Conservation (phyloP, 352 stramenopile species). For the Thalassiosira pacifica region DNA sequence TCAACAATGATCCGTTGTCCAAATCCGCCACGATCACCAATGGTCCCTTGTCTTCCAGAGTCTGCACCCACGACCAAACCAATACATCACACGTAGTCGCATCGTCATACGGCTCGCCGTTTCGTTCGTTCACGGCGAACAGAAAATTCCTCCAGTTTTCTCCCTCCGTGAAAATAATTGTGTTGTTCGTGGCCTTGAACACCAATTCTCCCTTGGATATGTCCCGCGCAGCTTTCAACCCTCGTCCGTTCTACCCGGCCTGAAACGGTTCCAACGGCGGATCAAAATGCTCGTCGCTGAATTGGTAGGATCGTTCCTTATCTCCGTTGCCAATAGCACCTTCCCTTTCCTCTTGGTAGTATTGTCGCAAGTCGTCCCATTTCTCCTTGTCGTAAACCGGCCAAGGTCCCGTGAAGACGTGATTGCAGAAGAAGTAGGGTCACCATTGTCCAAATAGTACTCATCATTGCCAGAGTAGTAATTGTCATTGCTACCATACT, state of each 20-base stretch:
- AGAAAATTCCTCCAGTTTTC: conserved; percentile 57
- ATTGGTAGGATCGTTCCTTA: conserved; percentile 37
- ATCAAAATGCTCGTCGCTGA: conserved; percentile 21
- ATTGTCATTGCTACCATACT: neutral
- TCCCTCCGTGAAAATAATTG: conserved; percentile 47
- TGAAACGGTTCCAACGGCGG: conserved; percentile 45
- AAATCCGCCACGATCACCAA: conserved; percentile 50
- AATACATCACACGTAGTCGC: conserved; percentile 47
- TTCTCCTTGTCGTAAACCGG: conserved; percentile 21
- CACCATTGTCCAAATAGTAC: neutral
- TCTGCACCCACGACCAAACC: conserved; percentile 57
- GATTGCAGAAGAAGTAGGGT: conserved; percentile 42
- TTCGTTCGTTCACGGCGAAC: conserved; percentile 43
- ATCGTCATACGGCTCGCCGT: conserved; percentile 25
- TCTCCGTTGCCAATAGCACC: conserved; percentile 43
- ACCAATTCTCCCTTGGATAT: conserved; percentile 63
- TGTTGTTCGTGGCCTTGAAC: conserved; percentile 67
- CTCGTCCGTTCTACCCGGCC: conserved; percentile 51
- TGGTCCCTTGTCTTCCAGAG: conserved; percentile 33
- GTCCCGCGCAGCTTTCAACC: conserved; percentile 49
- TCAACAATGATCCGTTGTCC: conserved; percentile 24
- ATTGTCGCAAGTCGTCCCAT: conserved; percentile 47
- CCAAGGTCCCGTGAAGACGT: conserved; percentile 8
- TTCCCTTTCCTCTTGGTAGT: too few species aligned
- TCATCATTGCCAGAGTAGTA: neutral